phyloP scores from a whole-genome alignment of 352 stramenopile genomes.

The Aphanomyces astaci region DNA sequence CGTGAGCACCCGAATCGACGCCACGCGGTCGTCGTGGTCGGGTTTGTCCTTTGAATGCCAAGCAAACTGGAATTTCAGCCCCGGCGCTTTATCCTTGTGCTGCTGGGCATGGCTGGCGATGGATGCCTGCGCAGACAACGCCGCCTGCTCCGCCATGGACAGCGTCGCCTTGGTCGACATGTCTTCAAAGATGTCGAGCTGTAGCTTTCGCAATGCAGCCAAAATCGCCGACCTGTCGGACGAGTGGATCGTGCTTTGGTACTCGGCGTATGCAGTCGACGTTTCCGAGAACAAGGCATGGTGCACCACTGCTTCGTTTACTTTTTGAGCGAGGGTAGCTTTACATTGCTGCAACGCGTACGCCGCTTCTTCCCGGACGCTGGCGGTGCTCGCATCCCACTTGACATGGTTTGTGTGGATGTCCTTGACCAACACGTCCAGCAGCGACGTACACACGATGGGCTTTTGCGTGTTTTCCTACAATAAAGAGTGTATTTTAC shows the following conservation, averaged over 20 bases:
- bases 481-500: neutral
- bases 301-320: conserved; percentile 56
- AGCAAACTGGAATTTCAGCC: neutral
- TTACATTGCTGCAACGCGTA: conserved; percentile 53
- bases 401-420: neutral
- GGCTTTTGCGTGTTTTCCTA: conserved; percentile 12
- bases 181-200: conserved; percentile 59
- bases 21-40: conserved; percentile 29
- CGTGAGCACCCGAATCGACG: conserved; percentile 35
- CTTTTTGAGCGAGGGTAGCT: conserved; percentile 65
- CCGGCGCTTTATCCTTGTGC: conserved; percentile 37
- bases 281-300: conserved; percentile 60
- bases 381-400: neutral
- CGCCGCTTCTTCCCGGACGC: conserved; percentile 4
- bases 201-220: conserved; percentile 41
- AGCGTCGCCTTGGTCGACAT: conserved; percentile 76
- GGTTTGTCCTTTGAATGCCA: conserved; percentile 20
- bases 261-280: conserved; percentile 20
- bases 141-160: conserved; percentile 69
- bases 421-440: neutral
- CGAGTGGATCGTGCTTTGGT: conserved; percentile 47
- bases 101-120: conserved; percentile 35
- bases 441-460: neutral
- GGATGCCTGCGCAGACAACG: conserved; percentile 66
- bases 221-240: conserved; percentile 49